Evolutionary conservation across 163 green algal species (phyloP).

Genomic region (Trebouxia gelatinosa): DNA sequence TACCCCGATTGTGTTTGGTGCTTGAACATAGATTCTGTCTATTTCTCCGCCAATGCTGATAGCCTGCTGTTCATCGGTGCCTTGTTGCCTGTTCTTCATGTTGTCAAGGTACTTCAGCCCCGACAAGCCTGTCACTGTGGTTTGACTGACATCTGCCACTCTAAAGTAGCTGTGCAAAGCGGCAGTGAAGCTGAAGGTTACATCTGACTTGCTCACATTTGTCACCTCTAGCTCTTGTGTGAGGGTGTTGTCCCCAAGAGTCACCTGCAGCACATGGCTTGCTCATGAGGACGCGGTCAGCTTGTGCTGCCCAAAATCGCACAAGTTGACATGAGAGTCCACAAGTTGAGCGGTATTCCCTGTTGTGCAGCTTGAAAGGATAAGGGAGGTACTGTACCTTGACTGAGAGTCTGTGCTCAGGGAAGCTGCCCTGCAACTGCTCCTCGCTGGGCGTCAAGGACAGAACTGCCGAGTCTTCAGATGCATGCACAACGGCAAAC

Average conservation of each 20-base stretch:
- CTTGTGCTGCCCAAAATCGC: no score
- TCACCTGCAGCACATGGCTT: constrained; percentile 44
- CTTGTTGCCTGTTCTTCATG: constrained; percentile 42
- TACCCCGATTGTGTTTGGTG: no score
- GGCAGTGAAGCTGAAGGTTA: constrained; percentile 68
- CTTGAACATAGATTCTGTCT: constrained; percentile 83
- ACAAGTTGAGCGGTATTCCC: no score
- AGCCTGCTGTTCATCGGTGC: constrained; percentile 25
- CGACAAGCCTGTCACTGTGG: constrained; percentile 48
- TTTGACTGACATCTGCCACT: constrained; percentile 48
- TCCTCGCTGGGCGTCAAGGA: constrained; percentile 25
- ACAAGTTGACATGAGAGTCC: no score
- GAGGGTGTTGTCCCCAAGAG: constrained; percentile 44
- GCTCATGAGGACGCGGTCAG: no score
- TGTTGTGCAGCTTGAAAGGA: no score
- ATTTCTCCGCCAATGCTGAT: constrained; percentile 66
- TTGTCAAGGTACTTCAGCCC: constrained; percentile 76
- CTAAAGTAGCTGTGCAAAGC: constrained; percentile 90
- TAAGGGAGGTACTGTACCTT: no score
- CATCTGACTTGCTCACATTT: constrained; percentile 54
- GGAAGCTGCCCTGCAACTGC: constrained; percentile 34
- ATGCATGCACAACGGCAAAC: constrained; percentile 59
- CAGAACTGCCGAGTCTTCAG: constrained; percentile 45
- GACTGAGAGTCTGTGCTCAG: constrained; percentile 40
- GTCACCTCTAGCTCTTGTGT: constrained; percentile 56